Conservation (phyloP, 768 basidiomycete genomes). For the Cystobasidium tubakii region DNA sequence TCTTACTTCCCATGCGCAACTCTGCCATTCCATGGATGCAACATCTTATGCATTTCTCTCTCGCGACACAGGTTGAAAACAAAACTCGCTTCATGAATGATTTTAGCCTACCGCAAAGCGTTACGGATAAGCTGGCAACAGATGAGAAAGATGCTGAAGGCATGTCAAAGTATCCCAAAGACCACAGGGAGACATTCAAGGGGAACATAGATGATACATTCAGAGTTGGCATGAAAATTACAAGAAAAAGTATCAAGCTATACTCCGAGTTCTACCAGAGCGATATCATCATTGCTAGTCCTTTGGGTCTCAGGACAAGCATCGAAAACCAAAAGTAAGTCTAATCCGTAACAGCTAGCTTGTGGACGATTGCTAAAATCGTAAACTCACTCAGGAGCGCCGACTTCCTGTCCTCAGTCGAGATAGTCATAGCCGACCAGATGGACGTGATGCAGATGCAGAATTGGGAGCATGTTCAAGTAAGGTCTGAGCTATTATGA, state of each 20-base stretch:
- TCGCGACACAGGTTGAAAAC: constrained; percentile 75
- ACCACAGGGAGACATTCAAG: constrained; percentile 87
- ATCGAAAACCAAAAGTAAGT: constrained; percentile 90
- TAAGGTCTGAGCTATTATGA: constrained; percentile 48
- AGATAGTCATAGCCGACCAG: constrained; percentile 83
- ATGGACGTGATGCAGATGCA: constrained; percentile 92
- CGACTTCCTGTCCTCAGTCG: constrained; percentile 90
- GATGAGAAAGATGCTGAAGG: constrained; percentile 50
- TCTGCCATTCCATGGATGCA: constrained; percentile 74
- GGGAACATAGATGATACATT: constrained; percentile 98
- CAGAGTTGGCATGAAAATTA: constrained; percentile 83
- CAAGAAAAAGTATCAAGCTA: constrained; percentile 81
- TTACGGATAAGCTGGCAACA: constrained; percentile 64
- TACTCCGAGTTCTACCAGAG: constrained; percentile 84
- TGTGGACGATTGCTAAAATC: no score
- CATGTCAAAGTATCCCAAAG: constrained; percentile 70
- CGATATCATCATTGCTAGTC: constrained; percentile 88
- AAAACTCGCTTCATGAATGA: constrained; percentile 72
- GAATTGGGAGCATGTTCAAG: constrained; percentile 98
- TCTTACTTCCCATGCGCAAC: constrained; percentile 89
- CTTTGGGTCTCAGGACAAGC: constrained; percentile 78
- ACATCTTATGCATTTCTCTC: constrained; percentile 60
- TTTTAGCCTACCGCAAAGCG: constrained; percentile 72
- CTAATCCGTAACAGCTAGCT: neutral
- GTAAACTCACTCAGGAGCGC: constrained; percentile 62